Conservation (phyloP, 306 rosid genomes). For the Vigna nakashimae region DNA sequence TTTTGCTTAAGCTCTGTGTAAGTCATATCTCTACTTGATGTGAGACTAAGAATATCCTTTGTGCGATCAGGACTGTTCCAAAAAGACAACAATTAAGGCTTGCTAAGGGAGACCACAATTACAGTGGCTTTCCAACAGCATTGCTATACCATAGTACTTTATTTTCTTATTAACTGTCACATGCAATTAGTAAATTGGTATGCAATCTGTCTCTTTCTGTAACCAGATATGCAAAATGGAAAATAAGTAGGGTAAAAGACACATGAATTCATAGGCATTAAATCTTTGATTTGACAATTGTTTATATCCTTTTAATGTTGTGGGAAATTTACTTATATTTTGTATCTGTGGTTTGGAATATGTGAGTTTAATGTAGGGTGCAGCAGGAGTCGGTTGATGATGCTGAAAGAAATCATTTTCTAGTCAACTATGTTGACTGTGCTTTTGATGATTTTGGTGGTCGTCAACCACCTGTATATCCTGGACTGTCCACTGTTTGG, state of each 20-base stretch:
- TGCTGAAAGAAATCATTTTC: slow-evolving; percentile 94
- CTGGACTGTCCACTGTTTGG: slow-evolving; percentile 99
- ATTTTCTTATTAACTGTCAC: not conserved
- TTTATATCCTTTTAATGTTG: slow-evolving; percentile 2
- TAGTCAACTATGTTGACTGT: slow-evolving; percentile 93
- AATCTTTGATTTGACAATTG: not conserved
- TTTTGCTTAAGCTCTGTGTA: not conserved
- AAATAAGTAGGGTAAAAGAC: not conserved
- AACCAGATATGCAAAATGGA: not conserved
- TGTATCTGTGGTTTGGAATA: slow-evolving; percentile 14
- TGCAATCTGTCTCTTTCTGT: not conserved
- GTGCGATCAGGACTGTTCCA: no score
- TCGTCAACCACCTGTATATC: slow-evolving; percentile 97
- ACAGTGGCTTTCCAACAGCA: no score
- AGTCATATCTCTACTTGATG: no score
- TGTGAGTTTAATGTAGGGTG: slow-evolving; percentile 69
- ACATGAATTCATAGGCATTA: slow-evolving; percentile 14
- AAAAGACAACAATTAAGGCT: no score
- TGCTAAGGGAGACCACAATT: not conserved
- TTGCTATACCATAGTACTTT: not conserved
- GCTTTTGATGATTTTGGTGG: slow-evolving; percentile 99
- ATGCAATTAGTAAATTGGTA: not conserved
- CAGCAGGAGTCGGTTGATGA: slow-evolving; percentile 99
- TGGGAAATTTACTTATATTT: slow-evolving; percentile 27
- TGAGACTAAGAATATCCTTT: no score